Conservation (phyloP, 495 filamentous ascomycete genomes). For the Penicillium waksmanii region DNA sequence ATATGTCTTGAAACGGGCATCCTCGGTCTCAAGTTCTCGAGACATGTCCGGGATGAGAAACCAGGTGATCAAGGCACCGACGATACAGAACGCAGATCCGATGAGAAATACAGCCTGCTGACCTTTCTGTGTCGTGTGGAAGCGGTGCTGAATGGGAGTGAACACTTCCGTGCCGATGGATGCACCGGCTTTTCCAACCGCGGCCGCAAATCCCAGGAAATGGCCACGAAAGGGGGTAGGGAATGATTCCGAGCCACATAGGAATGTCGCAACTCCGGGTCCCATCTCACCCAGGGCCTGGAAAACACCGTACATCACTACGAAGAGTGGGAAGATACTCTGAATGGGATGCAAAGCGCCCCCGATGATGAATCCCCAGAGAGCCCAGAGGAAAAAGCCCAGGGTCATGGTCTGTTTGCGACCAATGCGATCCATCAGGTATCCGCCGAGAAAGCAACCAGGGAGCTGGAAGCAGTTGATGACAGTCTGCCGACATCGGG, state of each 20-base stretch:
- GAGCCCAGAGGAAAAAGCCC: slow-evolving; percentile 43
- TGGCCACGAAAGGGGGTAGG: slow-evolving; percentile 55
- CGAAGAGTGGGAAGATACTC: slow-evolving; percentile 49
- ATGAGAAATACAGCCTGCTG: slow-evolving; percentile 53
- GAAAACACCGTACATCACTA: slow-evolving; percentile 57
- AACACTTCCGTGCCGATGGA: slow-evolving; percentile 53
- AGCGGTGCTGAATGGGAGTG: slow-evolving; percentile 46
- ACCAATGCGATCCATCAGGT: slow-evolving; percentile 53
- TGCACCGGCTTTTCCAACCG: slow-evolving; percentile 53
- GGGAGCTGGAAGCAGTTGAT: slow-evolving; percentile 56
- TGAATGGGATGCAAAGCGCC: slow-evolving; percentile 48
- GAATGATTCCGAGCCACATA: slow-evolving; percentile 51
- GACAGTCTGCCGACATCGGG: slow-evolving; percentile 29
- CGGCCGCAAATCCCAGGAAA: slow-evolving; percentile 52
- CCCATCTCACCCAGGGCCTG: slow-evolving; percentile 51
- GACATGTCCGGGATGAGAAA: slow-evolving; percentile 50
- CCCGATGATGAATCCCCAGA: slow-evolving; percentile 53
- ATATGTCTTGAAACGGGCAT: slow-evolving; percentile 47
- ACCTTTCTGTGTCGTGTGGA: slow-evolving; percentile 38
- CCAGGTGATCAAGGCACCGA: slow-evolving; percentile 48
- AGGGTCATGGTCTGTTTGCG: slow-evolving; percentile 51
- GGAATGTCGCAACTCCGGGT: slow-evolving; percentile 50
- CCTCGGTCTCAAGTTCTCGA: slow-evolving; percentile 49
- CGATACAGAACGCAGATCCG: slow-evolving; percentile 43
- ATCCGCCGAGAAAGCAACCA: slow-evolving; percentile 50